Conservation (phyloP, 495 filamentous ascomycete genomes). For the Penicillium atrosanguineum region DNA sequence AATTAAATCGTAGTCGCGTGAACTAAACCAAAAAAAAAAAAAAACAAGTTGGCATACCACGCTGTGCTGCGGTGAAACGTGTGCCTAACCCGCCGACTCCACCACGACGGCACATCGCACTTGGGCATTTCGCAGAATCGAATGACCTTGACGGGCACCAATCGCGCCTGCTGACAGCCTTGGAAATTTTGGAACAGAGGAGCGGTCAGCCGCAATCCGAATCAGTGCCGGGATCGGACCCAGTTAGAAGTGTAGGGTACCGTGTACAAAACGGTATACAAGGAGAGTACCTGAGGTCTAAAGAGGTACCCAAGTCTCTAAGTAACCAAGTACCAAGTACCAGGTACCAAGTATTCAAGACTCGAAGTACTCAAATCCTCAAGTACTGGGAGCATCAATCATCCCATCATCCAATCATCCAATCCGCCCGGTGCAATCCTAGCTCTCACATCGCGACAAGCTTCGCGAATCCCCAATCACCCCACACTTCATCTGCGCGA, state of each 20-base stretch:
- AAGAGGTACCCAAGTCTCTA: neutral
- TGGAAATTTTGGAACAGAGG: constrained; percentile 9
- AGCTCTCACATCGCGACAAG: constrained; percentile 25
- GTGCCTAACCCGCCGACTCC: constrained; percentile 1
- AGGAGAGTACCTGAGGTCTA: neutral
- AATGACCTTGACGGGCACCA: constrained; percentile 12
- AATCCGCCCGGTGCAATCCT: neutral
- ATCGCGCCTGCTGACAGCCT: constrained; percentile 8
- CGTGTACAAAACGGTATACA: neutral
- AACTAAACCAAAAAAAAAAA: too few relatives aligned
- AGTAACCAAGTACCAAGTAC: neutral
- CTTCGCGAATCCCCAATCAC: constrained; percentile 26
- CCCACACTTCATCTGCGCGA: constrained; percentile 18
- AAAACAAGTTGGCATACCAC: neutral
- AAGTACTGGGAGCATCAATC: neutral
- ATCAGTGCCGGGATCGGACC: constrained; percentile 10
- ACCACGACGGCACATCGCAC: neutral
- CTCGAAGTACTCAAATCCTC: too few relatives aligned
- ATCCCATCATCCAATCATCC: neutral
- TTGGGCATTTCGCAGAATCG: neutral
- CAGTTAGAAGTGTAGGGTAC: neutral
- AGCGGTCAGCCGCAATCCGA: constrained; percentile 27
- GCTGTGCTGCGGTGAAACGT: constrained; percentile 1
- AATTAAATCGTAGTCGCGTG: neutral
- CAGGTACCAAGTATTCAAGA: too few relatives aligned